phyloP scores from a whole-genome alignment of 2,329 filamentous ascomycete species.

The Phoma herbarum region DNA sequence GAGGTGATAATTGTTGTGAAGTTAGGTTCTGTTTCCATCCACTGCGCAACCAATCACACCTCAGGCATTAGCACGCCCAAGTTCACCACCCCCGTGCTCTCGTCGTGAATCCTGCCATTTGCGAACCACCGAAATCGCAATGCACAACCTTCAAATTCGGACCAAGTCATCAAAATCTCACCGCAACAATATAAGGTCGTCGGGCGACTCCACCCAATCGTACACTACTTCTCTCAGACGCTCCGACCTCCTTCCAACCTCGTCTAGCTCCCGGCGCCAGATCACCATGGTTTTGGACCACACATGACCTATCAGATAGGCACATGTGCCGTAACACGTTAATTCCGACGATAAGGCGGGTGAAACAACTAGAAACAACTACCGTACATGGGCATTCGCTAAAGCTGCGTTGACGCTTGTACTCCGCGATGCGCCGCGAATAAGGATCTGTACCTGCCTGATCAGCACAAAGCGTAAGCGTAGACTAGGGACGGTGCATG shows the following conservation, averaged over 20 bases:
- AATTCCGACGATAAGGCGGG: constrained; percentile 29
- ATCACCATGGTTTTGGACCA: constrained; percentile 23
- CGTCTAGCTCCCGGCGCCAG: constrained; percentile 18
- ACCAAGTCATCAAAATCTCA: neutral
- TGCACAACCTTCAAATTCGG: neutral
- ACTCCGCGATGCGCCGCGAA: constrained; percentile 14
- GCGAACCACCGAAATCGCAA: neutral
- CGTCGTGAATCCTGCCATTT: too few relatives aligned
- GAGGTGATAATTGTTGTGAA: too few relatives aligned
- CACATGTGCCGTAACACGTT: constrained; percentile 32
- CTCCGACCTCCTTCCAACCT: constrained; percentile 16
- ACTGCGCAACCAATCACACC: neutral
- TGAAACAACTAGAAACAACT: constrained; percentile 25
- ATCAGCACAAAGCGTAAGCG: constrained; percentile 23
- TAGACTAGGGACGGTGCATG: neutral
- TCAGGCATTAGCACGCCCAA: neutral
- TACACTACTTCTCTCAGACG: constrained; percentile 2
- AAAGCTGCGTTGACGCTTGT: constrained; percentile 7
- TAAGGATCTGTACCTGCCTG: constrained; percentile 33
- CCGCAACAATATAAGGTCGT: constrained; percentile 1
- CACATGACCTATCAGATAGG: constrained; percentile 33
- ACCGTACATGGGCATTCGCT: neutral
- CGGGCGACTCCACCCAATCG: constrained; percentile 10
- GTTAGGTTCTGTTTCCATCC: too few relatives aligned
- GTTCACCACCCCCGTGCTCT: too few relatives aligned